Evolutionary conservation across 352 stramenopile genomes (phyloP).

Genomic region (Globisporangium takayamanum): DNA sequence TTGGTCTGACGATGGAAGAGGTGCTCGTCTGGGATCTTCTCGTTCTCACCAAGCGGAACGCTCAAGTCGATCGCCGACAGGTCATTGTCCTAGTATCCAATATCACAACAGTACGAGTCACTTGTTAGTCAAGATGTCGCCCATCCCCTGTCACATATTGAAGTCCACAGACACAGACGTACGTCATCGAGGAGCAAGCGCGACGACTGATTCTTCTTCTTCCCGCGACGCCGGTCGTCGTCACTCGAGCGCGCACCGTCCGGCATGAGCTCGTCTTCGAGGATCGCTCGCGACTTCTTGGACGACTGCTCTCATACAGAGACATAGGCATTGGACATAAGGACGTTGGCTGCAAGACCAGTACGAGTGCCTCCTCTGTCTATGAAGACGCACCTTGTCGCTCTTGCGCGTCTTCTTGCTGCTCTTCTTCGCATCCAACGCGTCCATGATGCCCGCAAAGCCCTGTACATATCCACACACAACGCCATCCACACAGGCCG

Average conservation of each 20-base stretch:
- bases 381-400: slow-evolving; percentile 31
- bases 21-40: slow-evolving; percentile 73
- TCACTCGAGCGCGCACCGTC: slow-evolving; percentile 66
- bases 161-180: not conserved
- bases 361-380: not conserved
- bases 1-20: slow-evolving; percentile 69
- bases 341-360: not conserved
- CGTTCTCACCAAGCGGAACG: slow-evolving; percentile 64
- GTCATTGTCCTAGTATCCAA: slow-evolving; percentile 40
- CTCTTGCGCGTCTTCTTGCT: slow-evolving; percentile 65
- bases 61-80: slow-evolving; percentile 73
- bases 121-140: not conserved
- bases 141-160: not conserved
- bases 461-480: slow-evolving; percentile 20
- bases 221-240: slow-evolving; percentile 44
- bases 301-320: slow-evolving; percentile 19
- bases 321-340: not conserved
- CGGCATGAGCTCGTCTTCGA: slow-evolving; percentile 77
- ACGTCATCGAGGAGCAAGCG: slow-evolving; percentile 26
- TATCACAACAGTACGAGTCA: not conserved
- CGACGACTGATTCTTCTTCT: slow-evolving; percentile 31
- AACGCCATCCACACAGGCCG: slow-evolving; percentile 10
- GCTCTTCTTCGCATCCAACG: slow-evolving; percentile 47
- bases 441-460: slow-evolving; percentile 80
- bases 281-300: slow-evolving; percentile 42